Conservation (phyloP, 495 filamentous ascomycete species). For the Entonaema liquescens region DNA sequence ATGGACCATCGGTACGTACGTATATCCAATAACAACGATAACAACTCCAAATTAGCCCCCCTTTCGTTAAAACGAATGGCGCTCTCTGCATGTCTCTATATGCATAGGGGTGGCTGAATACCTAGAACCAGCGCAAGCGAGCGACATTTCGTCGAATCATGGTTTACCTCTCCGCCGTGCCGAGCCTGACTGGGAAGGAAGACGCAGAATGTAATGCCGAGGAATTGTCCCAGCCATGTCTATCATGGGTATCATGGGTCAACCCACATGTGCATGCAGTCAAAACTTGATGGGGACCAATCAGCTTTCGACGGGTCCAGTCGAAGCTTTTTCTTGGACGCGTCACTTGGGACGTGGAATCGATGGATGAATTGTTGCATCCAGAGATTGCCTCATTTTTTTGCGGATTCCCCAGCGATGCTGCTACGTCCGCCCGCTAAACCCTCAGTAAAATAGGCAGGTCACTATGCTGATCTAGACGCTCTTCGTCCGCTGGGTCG, state of each 20-base stretch:
- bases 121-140: slow-evolving; percentile 23
- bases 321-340: slow-evolving; percentile 40
- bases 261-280: slow-evolving; percentile 38
- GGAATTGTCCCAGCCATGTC: slow-evolving; percentile 23
- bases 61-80: slow-evolving; percentile 22
- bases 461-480: slow-evolving; percentile 39
- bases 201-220: slow-evolving; percentile 37
- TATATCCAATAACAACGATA: slow-evolving; percentile 34
- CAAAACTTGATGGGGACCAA: slow-evolving; percentile 12
- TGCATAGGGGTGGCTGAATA: slow-evolving; percentile 36
- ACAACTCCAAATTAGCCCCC: slow-evolving; percentile 30
- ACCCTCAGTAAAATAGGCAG: slow-evolving; percentile 35
- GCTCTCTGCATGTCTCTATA: slow-evolving; percentile 24
- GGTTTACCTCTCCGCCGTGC: slow-evolving; percentile 32
- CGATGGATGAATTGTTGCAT: slow-evolving; percentile 33
- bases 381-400: slow-evolving; percentile 19
- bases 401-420: slow-evolving; percentile 23
- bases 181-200: slow-evolving; percentile 41
- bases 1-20: slow-evolving; percentile 34
- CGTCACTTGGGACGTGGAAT: slow-evolving; percentile 32
- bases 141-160: slow-evolving; percentile 33
- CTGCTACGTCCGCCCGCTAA: slow-evolving; percentile 25
- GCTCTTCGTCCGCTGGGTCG: slow-evolving; percentile 20
- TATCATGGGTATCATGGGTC: slow-evolving; percentile 31
- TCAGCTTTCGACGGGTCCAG: slow-evolving; percentile 21